Conservation (phyloP, 768 basidiomycete genomes). For the Pisolithus sp. region DNA sequence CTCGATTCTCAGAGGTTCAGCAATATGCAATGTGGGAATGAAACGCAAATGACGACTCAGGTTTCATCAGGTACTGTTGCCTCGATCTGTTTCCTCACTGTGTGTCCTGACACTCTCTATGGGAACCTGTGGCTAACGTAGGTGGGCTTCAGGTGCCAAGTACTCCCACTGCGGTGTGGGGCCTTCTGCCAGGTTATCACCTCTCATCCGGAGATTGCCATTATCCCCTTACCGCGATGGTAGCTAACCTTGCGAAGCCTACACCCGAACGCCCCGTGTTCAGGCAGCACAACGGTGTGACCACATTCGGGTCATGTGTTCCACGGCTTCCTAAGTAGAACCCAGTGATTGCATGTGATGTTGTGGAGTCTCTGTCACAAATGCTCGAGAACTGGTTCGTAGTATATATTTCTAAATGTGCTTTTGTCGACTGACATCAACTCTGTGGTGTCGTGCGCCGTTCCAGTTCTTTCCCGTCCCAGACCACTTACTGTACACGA, state of each 20-base stretch:
- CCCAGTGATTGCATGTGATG: conserved; percentile 69
- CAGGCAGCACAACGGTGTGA: conserved; percentile 83
- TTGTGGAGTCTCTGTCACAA: conserved; percentile 85
- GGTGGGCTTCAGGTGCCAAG: conserved; percentile 48
- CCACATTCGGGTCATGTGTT: conserved; percentile 79
- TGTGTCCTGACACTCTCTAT: conserved; percentile 25
- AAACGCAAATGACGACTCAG: conserved; percentile 60
- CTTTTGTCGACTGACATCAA: background rate
- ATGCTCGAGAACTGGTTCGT: conserved; percentile 86
- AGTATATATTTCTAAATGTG: background rate
- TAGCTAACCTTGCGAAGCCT: conserved; percentile 84
- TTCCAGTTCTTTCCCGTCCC: too few species aligned
- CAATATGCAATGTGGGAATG: conserved; percentile 83
- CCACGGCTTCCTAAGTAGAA: conserved; percentile 62
- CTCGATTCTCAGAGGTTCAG: conserved; percentile 55
- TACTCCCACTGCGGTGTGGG: conserved; percentile 87
- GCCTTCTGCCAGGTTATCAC: conserved; percentile 60
- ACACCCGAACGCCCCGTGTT: conserved; percentile 75
- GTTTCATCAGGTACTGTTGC: conserved; percentile 82
- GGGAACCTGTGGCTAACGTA: background rate
- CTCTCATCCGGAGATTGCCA: conserved; percentile 48
- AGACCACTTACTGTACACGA: too few species aligned
- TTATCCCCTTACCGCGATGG: conserved; percentile 81
- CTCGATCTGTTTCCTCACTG: conserved; percentile 84
- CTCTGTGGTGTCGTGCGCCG: too few species aligned